Conservation (phyloP, 495 filamentous ascomycete genomes). For the Aspergillus carlsbadensis region DNA sequence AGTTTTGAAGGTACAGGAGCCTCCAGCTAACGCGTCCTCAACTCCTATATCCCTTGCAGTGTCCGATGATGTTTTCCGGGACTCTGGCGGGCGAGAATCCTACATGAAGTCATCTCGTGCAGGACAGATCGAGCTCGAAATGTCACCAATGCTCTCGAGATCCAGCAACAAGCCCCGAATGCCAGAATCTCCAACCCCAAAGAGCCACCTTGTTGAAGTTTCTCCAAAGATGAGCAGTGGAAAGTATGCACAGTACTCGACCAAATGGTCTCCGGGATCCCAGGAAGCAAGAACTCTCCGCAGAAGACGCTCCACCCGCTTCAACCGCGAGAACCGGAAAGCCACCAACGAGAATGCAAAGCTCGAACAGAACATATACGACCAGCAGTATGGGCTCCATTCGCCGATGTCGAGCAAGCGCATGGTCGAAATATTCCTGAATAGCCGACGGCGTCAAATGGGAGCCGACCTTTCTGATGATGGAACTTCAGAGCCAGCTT, state of each 20-base stretch:
- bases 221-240: constrained; percentile 30
- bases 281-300: constrained; percentile 24
- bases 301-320: constrained; percentile 32
- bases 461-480: constrained; percentile 23
- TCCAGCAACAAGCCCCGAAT: constrained; percentile 20
- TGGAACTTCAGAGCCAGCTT: constrained; percentile 23
- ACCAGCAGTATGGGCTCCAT: constrained; percentile 22
- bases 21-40: background rate
- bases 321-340: constrained; percentile 21
- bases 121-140: constrained; percentile 4
- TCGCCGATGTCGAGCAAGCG: constrained; percentile 48
- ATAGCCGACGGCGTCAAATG: constrained; percentile 49
- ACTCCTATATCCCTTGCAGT: background rate
- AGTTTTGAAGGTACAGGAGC: constrained; percentile 23
- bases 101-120: constrained; percentile 1
- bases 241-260: constrained; percentile 33
- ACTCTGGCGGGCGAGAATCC: background rate
- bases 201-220: constrained; percentile 13
- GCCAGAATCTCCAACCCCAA: constrained; percentile 37
- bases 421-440: constrained; percentile 62
- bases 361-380: constrained; percentile 26
- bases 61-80: background rate
- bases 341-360: constrained; percentile 34
- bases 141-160: constrained; percentile 30
- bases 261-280: constrained; percentile 30